Conservation (phyloP, 139 green algal species). For the Micractinium sp. region DNA sequence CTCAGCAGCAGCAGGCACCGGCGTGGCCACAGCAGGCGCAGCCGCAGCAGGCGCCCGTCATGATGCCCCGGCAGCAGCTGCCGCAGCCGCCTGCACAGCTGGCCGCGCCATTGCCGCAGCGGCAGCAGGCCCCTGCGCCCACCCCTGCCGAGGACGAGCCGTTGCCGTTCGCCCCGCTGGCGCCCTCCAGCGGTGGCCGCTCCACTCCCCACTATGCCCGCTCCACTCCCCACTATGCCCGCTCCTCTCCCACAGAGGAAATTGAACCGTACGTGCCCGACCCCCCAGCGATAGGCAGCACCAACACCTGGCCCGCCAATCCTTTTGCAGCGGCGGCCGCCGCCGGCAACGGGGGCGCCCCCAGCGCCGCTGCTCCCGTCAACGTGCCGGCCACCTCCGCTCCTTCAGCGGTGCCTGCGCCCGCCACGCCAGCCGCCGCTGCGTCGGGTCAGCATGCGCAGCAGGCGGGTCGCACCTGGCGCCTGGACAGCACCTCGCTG, state of each 20-base stretch:
- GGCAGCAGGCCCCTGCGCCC: background rate
- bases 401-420: background rate
- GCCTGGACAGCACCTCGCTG: background rate
- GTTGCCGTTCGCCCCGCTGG: background rate
- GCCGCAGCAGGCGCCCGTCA: background rate
- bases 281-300: background rate
- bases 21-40: background rate
- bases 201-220: background rate
- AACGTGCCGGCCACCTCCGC: too few relatives aligned
- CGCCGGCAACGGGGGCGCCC: background rate
- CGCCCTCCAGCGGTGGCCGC: too few relatives aligned
- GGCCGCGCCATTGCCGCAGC: too few relatives aligned
- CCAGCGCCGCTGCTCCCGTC: too few relatives aligned
- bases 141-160: background rate
- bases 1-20: background rate
- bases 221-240: background rate
- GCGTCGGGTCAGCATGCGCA: background rate
- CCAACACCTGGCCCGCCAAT: background rate
- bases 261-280: background rate
- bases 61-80: background rate
- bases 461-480: background rate
- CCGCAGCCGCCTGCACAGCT: background rate
- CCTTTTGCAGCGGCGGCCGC: background rate
- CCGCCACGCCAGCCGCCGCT: background rate
- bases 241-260: background rate